Evolutionary conservation across 371 early-diverging fungal species (phyloP), one percentile per base, ranked within the genome.

Genomic region (Mortierella sp.): DNA sequence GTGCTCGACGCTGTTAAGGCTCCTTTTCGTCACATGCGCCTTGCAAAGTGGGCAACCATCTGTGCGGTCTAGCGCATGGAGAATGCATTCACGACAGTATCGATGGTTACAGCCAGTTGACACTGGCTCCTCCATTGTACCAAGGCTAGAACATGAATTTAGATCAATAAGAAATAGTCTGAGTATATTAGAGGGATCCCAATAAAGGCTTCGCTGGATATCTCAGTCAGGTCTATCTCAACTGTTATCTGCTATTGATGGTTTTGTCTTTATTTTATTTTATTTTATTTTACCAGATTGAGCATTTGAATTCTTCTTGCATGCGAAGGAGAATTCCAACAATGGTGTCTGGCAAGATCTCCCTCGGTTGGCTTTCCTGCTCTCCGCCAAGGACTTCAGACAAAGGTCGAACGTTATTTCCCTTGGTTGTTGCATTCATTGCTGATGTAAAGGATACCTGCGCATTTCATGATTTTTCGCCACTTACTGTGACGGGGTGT

Each of bases 281-380:
- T 48, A n/a, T n/a, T n/a, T n/a, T n/a, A n/a, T n/a, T 19, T 43
- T 75, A 78, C 83, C 83, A 83, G n/a, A 83, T 78, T 19, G 83
- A 57, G 45, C 83, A 83, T 52, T 78, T 83, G 64, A 83, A 53
- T 65, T 83, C 83, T 21, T 78, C 83, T 33, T 71, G 76, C 83
- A 83, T 83, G 60, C 75, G 71, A 15, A 65, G 70, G 15, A 83
- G 83, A 60, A 83, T 73, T 45, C 63, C 83, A 32, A 47, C 67
- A 16, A 75, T 57, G 13, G 68, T 63, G 71, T 70, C 58, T 24
- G 83, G 83, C 28, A 78, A 40, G 28, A 78, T 78, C 66, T 80
- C 80, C 24, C 64, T 28, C 28, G 68, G 55, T 16, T 24, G n/a
- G 7, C 32, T 9, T 15, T 59, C 43, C 11, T 13, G 47, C 16